phyloP scores from a whole-genome alignment of 768 basidiomycete species.

The Suillus subalutaceus region DNA sequence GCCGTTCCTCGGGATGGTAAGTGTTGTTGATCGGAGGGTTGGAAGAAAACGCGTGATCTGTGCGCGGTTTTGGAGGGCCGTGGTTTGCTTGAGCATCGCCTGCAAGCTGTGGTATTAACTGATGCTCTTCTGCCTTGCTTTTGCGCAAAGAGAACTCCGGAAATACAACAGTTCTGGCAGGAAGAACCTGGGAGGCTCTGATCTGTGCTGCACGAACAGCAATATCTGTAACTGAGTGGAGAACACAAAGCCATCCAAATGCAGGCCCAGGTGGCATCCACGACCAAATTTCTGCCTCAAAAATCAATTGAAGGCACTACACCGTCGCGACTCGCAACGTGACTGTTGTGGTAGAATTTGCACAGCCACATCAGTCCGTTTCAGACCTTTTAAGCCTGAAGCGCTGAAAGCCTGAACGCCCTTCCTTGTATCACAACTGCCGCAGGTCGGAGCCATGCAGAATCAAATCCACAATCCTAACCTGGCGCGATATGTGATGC shows the following conservation, averaged over 20 bases:
- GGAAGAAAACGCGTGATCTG: slow-evolving; percentile 7
- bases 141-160: not conserved
- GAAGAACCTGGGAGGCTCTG: slow-evolving; percentile 44
- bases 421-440: not conserved
- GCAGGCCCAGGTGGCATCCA: slow-evolving; percentile 69
- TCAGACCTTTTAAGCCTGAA: not conserved
- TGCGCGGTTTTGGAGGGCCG: not conserved
- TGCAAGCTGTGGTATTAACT: not conserved
- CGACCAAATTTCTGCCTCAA: not conserved
- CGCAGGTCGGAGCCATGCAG: slow-evolving; percentile 18
- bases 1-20: not conserved
- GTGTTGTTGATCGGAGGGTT: not conserved
- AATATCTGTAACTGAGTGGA: slow-evolving; percentile 61
- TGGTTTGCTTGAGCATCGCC: not conserved
- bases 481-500: slow-evolving; percentile 33
- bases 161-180: slow-evolving; percentile 6
- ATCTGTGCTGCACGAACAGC: slow-evolving; percentile 64
- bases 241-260: slow-evolving; percentile 74
- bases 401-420: not conserved
- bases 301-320: not conserved
- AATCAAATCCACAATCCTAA: slow-evolving; percentile 29
- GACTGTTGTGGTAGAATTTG: not conserved
- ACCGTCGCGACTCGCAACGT: not conserved
- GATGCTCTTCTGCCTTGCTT: not conserved
- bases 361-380: slow-evolving; percentile 22